These are phyloP conservation scores for Zymoseptoria crescenta DNA, from an alignment of 2,329 filamentous ascomycete genomes.

Conservation along the genomic window DNA sequence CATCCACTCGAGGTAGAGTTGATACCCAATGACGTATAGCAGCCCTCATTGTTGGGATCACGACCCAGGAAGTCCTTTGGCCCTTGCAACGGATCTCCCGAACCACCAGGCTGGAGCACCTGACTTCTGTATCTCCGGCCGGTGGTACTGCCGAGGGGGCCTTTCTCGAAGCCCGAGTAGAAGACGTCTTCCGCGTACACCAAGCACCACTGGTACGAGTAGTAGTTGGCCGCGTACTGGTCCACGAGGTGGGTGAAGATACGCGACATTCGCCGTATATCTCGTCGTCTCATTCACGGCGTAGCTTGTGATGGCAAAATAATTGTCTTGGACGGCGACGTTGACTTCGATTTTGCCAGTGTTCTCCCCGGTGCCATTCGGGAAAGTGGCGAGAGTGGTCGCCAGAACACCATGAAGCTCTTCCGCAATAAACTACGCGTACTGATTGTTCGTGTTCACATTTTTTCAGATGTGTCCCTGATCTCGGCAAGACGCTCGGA, in stretches of 20 bases:
- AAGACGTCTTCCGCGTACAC: slow-evolving; percentile 4
- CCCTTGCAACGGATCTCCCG: not conserved
- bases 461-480: slow-evolving; percentile 63
- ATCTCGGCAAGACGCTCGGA: slow-evolving; percentile 67
- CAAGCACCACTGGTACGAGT: slow-evolving; percentile 6
- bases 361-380: slow-evolving; percentile 64
- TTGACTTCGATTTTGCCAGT: slow-evolving; percentile 53
- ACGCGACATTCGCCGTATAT: slow-evolving; percentile 58
- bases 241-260: slow-evolving; percentile 25
- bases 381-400: slow-evolving; percentile 55
- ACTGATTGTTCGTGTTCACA: slow-evolving; percentile 68
- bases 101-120: slow-evolving; percentile 5
- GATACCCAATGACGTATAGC: slow-evolving; percentile 2
- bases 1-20: not conserved
- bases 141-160: not conserved
- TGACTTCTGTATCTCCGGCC: slow-evolving; percentile 1
- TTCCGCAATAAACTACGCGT: slow-evolving; percentile 64
- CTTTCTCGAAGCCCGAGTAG: slow-evolving; percentile 2
- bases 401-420: slow-evolving; percentile 65
- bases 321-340: slow-evolving; percentile 44
- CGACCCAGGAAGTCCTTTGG: slow-evolving; percentile 5
- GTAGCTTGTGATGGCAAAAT: slow-evolving; percentile 67
- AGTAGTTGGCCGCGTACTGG: slow-evolving; percentile 4
- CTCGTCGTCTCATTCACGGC: slow-evolving; percentile 60
- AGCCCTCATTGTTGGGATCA: slow-evolving; percentile 2